A percentile compares a stretch with the other conserved stretches of the same genome.
Conservation (phyloP, 768 basidiomycete genomes). For the Termitomyces sp. region DNA sequence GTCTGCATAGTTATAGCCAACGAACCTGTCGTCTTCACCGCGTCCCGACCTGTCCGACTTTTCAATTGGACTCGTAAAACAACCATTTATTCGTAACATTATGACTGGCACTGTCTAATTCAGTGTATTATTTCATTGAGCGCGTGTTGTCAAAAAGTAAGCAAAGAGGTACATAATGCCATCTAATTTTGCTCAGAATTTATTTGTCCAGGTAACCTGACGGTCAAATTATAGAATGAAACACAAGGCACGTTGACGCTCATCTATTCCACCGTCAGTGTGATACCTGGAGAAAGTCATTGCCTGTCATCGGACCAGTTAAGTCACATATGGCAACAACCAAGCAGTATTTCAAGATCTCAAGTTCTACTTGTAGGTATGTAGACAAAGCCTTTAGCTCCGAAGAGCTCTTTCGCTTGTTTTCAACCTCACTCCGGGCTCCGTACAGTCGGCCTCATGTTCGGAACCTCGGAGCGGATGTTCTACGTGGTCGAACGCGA, state of each 20-base stretch:
- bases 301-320: background rate
- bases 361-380: background rate
- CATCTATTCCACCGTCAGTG: background rate
- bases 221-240: background rate
- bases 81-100: background rate
- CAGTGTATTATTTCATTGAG: background rate
- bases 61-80: background rate
- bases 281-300: background rate
- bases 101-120: background rate
- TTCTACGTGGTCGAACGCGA: background rate
- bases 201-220: background rate
- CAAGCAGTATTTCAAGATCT: conserved; percentile 3
- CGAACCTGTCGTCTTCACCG: background rate
- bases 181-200: background rate
- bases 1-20: background rate
- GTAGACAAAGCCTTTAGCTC: background rate
- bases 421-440: background rate
- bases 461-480: background rate
- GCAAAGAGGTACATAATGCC: background rate
- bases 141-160: too few species aligned
- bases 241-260: background rate
- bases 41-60: background rate
- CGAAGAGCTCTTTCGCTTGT: background rate
- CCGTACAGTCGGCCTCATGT: background rate
- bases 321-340: background rate